Conservation (phyloP, 2,329 filamentous ascomycete genomes). For the Ascochyta fabae region DNA sequence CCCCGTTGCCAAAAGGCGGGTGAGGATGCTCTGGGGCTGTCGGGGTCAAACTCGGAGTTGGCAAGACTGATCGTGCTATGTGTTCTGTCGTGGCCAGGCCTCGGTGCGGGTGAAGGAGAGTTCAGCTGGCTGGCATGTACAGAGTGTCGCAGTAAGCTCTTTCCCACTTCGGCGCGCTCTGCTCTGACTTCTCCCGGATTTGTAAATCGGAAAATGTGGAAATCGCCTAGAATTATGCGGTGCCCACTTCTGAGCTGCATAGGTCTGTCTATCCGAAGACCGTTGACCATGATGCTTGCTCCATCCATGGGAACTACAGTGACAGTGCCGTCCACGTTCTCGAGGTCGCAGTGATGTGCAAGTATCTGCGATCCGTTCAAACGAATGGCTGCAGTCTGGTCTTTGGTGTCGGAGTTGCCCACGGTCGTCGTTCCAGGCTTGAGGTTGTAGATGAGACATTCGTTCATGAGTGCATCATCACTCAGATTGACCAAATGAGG, state of each 20-base stretch:
- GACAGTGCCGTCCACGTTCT: slow-evolving; percentile 92
- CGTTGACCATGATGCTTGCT: slow-evolving; percentile 98
- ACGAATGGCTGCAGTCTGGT: slow-evolving; percentile 80
- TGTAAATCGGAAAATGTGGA: slow-evolving; percentile 98
- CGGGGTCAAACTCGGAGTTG: slow-evolving; percentile 75
- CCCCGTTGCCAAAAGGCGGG: slow-evolving; percentile 72
- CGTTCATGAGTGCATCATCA: slow-evolving; percentile 79
- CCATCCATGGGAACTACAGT: slow-evolving; percentile 87
- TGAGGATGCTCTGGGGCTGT: slow-evolving; percentile 78
- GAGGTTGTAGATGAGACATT: slow-evolving; percentile 97
- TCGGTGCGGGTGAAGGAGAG: slow-evolving; percentile 67
- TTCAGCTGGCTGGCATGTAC: slow-evolving; percentile 68
- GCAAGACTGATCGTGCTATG: slow-evolving; percentile 71
- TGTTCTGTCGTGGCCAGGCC: slow-evolving; percentile 76
- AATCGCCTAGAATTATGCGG: slow-evolving; percentile 94
- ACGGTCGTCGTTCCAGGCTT: slow-evolving; percentile 95
- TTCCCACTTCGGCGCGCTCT: slow-evolving; percentile 80
- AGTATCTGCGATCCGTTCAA: slow-evolving; percentile 93
- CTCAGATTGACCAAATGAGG: slow-evolving; percentile 97
- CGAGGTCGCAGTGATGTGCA: slow-evolving; percentile 90
- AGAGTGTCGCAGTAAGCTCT: slow-evolving; percentile 84
- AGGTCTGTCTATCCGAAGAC: slow-evolving; percentile 83
- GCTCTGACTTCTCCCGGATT: slow-evolving; percentile 95
- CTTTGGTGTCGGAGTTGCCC: slow-evolving; percentile 87
- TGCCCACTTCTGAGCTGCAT: slow-evolving; percentile 89